Conservation (phyloP, 202 grass and related monocot species). For the Brachypodium distachyon region DNA sequence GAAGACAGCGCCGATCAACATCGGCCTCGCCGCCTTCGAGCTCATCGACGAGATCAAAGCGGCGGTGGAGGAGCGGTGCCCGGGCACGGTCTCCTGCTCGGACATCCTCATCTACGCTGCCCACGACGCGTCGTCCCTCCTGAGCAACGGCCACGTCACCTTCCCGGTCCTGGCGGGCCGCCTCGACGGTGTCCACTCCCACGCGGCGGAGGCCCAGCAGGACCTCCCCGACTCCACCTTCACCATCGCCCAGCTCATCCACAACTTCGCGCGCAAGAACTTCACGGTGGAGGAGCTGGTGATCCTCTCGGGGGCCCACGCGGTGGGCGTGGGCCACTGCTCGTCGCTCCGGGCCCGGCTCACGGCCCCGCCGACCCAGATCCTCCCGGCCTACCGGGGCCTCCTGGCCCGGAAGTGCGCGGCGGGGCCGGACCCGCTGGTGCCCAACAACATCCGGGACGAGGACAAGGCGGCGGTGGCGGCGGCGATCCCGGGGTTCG, state of each 20-base stretch:
- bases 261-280: conserved; percentile 48
- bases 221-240: conserved; percentile 51
- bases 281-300: conserved; percentile 63
- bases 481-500: conserved; percentile 15
- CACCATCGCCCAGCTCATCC: conserved; percentile 35
- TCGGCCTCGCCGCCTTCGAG: conserved; percentile 35
- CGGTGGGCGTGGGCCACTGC: conserved; percentile 72
- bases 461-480: conserved; percentile 27
- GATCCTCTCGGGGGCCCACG: conserved; percentile 66
- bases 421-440: not conserved
- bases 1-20: conserved; percentile 58
- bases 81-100: conserved; percentile 46
- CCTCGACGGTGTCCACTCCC: conserved; percentile 39
- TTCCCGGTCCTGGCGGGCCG: conserved; percentile 34
- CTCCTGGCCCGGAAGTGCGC: conserved; percentile 16
- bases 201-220: conserved; percentile 37
- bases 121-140: conserved; percentile 23
- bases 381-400: conserved; percentile 18
- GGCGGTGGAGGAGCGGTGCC: conserved; percentile 46
- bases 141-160: conserved; percentile 45
- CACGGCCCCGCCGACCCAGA: not conserved
- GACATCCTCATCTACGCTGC: conserved; percentile 56
- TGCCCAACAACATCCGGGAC: conserved; percentile 24
- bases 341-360: conserved; percentile 32
- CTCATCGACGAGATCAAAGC: conserved; percentile 63